Evolutionary conservation across 495 filamentous ascomycete species (phyloP).

Genomic region (Aspergillus funiculosus): DNA sequence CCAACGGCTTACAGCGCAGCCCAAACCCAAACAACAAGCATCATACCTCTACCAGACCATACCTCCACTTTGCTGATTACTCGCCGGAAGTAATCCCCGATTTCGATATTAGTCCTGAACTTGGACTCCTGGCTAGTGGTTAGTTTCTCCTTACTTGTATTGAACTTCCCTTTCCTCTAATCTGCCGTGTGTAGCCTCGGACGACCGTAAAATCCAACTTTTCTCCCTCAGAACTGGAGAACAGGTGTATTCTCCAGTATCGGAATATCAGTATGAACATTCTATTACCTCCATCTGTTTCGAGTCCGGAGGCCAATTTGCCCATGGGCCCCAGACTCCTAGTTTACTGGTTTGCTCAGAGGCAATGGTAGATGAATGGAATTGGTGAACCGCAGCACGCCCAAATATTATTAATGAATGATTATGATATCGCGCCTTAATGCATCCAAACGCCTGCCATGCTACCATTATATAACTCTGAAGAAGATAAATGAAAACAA

Average conservation of each 20-base stretch:
- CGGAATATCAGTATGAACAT: slow-evolving; percentile 23
- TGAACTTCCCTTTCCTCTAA: background rate
- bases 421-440: slow-evolving; percentile 1
- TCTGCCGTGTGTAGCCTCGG: slow-evolving; percentile 21
- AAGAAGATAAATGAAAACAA: slow-evolving; percentile 1
- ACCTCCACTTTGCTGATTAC: slow-evolving; percentile 33
- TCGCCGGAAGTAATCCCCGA: slow-evolving; percentile 22
- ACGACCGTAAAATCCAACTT: slow-evolving; percentile 32
- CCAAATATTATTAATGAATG: background rate
- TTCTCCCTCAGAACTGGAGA: slow-evolving; percentile 37
- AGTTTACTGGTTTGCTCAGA: slow-evolving; percentile 33
- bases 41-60: slow-evolving; percentile 33
- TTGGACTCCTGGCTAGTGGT: slow-evolving; percentile 39
- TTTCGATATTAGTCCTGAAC: slow-evolving; percentile 36
- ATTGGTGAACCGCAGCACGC: slow-evolving; percentile 25
- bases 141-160: background rate
- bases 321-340: slow-evolving; percentile 30
- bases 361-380: slow-evolving; percentile 36
- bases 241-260: slow-evolving; percentile 30
- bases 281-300: slow-evolving; percentile 34
- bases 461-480: slow-evolving; percentile 4
- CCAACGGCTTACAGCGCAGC: slow-evolving; percentile 27
- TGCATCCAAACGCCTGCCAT: slow-evolving; percentile 9
- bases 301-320: slow-evolving; percentile 25
- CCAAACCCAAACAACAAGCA: slow-evolving; percentile 23